A percentile compares a stretch with the other conserved stretches of the same genome.
These are phyloP conservation scores for Alternaria longipes DNA, from an alignment of 2,329 filamentous ascomycete species.

Conservation along the genomic window DNA sequence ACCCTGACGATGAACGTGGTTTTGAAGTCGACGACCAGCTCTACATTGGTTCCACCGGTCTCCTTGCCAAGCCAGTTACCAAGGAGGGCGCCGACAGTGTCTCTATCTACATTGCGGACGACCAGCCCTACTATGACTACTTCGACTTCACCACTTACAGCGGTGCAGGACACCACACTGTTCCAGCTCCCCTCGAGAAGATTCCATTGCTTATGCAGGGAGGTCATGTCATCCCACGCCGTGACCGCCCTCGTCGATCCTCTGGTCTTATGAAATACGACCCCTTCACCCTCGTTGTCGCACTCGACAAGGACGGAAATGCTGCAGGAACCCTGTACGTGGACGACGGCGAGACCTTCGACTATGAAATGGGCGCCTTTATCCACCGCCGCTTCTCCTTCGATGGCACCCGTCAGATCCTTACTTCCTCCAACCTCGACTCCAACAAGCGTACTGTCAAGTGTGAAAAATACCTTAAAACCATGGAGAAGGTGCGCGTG, in stretches of 20 bases:
- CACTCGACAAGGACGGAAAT: conserved; percentile 71
- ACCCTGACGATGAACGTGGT: conserved; percentile 85
- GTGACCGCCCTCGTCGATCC: conserved; percentile 86
- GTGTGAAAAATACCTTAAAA: conserved; percentile 78
- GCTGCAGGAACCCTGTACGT: conserved; percentile 86
- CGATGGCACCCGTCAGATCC: conserved; percentile 59
- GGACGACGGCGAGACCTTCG: conserved; percentile 93
- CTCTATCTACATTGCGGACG: conserved; percentile 87
- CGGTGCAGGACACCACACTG: conserved; percentile 74
- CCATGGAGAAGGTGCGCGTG: conserved; percentile 78
- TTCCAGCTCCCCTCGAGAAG: conserved; percentile 82
- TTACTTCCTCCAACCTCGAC: conserved; percentile 70
- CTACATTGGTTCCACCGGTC: conserved; percentile 85
- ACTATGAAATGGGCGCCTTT: conserved; percentile 84
- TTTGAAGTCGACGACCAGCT: conserved; percentile 92
- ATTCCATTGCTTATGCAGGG: conserved; percentile 92
- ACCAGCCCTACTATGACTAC: conserved; percentile 94
- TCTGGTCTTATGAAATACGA: conserved; percentile 91
- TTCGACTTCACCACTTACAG: conserved; percentile 84
- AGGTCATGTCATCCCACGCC: conserved; percentile 89
- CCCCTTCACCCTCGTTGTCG: conserved; percentile 89
- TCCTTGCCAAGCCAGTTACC: conserved; percentile 92
- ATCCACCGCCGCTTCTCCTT: conserved; percentile 85
- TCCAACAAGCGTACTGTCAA: conserved; percentile 65
- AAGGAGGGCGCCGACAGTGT: conserved; percentile 76